Conservation (phyloP, 768 basidiomycete genomes). For the Glaciozyma antarctica region DNA sequence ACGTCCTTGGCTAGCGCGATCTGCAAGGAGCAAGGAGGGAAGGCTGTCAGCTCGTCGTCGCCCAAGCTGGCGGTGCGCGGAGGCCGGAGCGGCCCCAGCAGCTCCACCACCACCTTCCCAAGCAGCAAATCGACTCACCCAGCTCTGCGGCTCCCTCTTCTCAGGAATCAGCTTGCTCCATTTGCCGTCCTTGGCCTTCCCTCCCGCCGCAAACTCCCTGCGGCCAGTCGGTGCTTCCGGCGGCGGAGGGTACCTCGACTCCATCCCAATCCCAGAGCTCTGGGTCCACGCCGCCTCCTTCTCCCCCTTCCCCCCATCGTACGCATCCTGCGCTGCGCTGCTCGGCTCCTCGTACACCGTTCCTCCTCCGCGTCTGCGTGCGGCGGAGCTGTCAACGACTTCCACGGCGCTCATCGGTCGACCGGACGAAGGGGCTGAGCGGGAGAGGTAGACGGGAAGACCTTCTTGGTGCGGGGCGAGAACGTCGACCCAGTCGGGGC, state of each 20-base stretch:
- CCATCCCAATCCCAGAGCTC: slow-evolving; percentile 28
- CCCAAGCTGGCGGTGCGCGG: neutral
- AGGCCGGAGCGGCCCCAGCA: neutral
- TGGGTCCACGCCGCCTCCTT: slow-evolving; percentile 14
- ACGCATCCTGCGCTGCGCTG: neutral
- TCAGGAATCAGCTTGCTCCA: slow-evolving; percentile 17
- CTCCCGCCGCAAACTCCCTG: slow-evolving; percentile 10
- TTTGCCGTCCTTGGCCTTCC: slow-evolving; percentile 6
- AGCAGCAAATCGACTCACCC: slow-evolving; percentile 6
- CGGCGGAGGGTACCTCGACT: slow-evolving; percentile 21
- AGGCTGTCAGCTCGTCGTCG: neutral
- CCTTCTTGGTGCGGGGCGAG: slow-evolving; percentile 12
- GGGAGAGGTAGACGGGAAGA: slow-evolving; percentile 23
- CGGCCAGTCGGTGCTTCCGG: neutral
- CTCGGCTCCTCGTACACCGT: neutral
- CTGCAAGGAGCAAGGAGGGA: neutral
- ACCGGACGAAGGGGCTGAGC: no score
- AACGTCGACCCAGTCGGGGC: neutral
- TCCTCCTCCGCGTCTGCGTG: slow-evolving; percentile 8
- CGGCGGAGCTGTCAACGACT: slow-evolving; percentile 24
- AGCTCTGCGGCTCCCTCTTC: slow-evolving; percentile 2
- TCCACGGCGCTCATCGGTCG: slow-evolving; percentile 2
- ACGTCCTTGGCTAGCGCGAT: slow-evolving; percentile 14
- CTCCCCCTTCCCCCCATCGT: neutral
- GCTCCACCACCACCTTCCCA: no score